Evolutionary conservation across 2,329 filamentous ascomycete species (phyloP).

Genomic region (Colletotrichum euphorbiae): DNA sequence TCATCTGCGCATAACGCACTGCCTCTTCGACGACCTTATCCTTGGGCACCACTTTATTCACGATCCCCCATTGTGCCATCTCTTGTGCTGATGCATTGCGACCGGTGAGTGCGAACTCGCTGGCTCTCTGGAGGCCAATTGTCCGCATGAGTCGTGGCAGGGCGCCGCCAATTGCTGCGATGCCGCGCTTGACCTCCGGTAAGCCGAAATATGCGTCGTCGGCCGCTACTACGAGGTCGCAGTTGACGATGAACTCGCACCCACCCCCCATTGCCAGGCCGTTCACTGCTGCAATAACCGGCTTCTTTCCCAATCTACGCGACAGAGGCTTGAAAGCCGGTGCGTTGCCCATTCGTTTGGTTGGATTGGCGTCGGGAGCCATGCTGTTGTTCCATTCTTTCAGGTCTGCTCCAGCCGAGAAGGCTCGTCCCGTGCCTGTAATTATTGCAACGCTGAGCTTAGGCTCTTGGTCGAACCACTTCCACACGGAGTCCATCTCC

Average conservation of each 20-base stretch:
- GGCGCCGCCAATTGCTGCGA: conserved; percentile 64
- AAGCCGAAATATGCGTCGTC: conserved; percentile 63
- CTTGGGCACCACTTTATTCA: conserved; percentile 40
- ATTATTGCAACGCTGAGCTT: conserved; percentile 60
- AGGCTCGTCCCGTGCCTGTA: conserved; percentile 64
- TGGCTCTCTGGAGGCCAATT: conserved; percentile 43
- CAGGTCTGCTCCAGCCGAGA: conserved; percentile 67
- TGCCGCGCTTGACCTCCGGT: conserved; percentile 65
- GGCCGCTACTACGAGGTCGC: conserved; percentile 65
- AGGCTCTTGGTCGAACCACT: conserved; percentile 65
- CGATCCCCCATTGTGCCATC: conserved; percentile 44
- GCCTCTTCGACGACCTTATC: conserved; percentile 41
- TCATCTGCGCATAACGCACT: conserved; percentile 37
- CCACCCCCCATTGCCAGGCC: conserved; percentile 68
- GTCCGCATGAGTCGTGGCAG: conserved; percentile 62
- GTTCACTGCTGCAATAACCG: conserved; percentile 70
- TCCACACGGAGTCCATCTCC: conserved; percentile 60
- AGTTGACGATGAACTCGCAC: conserved; percentile 67
- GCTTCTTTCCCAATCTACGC: conserved; percentile 60
- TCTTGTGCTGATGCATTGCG: conserved; percentile 41
- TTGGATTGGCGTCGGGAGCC: conserved; percentile 41
- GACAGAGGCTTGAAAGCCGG: conserved; percentile 52
- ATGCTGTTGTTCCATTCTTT: conserved; percentile 58
- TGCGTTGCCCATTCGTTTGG: conserved; percentile 39
- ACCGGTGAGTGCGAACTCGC: conserved; percentile 44